These are phyloP conservation scores for Xylaria multiplex DNA, from an alignment of 2,329 filamentous ascomycete species.

Conservation along the genomic window DNA sequence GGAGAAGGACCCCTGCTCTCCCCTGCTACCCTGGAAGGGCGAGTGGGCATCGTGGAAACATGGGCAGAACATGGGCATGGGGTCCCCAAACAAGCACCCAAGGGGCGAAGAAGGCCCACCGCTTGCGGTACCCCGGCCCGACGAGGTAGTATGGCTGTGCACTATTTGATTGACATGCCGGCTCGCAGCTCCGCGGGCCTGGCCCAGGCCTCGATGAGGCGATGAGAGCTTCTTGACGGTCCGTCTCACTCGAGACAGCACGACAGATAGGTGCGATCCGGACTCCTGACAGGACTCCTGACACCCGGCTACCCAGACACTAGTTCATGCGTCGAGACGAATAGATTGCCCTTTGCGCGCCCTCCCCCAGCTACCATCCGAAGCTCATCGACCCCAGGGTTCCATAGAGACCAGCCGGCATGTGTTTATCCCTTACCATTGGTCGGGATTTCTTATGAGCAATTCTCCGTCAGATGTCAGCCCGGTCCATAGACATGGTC, in stretches of 20 bases:
- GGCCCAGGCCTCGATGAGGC: conserved; percentile 28
- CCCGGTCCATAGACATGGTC: conserved; percentile 39
- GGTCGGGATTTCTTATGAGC: conserved; percentile 42
- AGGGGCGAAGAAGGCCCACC: conserved; percentile 32
- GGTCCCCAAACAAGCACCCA: not conserved
- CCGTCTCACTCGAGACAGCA: conserved; percentile 41
- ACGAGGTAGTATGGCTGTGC: conserved; percentile 41
- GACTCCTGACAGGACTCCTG: conserved; percentile 19
- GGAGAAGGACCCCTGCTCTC: conserved; percentile 19
- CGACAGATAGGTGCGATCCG: conserved; percentile 16
- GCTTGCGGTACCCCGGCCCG: conserved; percentile 49
- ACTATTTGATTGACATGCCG: conserved; percentile 48
- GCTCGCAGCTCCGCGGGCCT: conserved; percentile 46
- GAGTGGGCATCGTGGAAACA: conserved; percentile 22
- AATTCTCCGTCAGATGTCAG: conserved; percentile 45
- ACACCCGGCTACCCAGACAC: conserved; percentile 25
- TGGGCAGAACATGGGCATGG: conserved; percentile 9
- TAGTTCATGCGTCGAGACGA: conserved; percentile 25
- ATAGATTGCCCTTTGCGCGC: conserved; percentile 37
- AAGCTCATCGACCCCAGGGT: conserved; percentile 11
- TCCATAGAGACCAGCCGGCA: conserved; percentile 34
- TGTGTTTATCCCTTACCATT: conserved; percentile 36
- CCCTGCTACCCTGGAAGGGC: conserved; percentile 16
- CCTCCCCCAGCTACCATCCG: conserved; percentile 28
- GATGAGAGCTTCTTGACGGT: conserved; percentile 33